Evolutionary conservation across 2,329 filamentous ascomycete species (phyloP), one percentile per base, ranked within the genome.

Genomic region (Paecilomyces dactylethromorphus): DNA sequence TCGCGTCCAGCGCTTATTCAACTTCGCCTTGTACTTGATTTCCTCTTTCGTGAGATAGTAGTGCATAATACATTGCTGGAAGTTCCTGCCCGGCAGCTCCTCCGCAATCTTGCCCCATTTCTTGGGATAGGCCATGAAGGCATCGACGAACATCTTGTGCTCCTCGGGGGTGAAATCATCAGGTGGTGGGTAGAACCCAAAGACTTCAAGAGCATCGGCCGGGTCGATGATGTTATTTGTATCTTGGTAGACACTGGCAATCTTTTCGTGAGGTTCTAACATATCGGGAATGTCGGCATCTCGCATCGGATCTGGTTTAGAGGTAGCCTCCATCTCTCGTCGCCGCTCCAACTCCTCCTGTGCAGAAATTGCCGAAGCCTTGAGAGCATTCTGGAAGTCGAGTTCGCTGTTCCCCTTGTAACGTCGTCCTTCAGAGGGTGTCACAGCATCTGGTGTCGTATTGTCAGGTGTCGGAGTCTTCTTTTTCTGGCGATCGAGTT

Each of bases 101-200:
- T 79, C 76, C 2, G 79, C 79, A 60, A 81, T 81, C 62, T 79
- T 79, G 22, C 79, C 78, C 76, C 79, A 81, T 69, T 77, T 78
- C 70, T 81, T 81, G 2, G 79, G 79, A 57, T 75, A 67, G 3
- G 74, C 69, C 71, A 79, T 77, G 62, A 80, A 81, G 15, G 78
- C 76, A 57, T 79, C 71, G 0, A 75, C 76, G 63, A 81, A 81
- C 1, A 69, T 68, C 31, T 71, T 69, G 58, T 81, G 78, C 64
- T 81, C 79, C 53, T 78, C 73, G 0, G 71, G 67, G 0, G 76
- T 79, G 62, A 81, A 81, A 59, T 81, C 76, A 56, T 81, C 78
- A 10, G 73, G 69, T 0, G 75, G 76, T 11, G 78, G 79, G 2
- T 76, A 56, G 59, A 78, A 81, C 1, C 71, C 73, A 55, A 79